Base-by-base conservation (phyloP, 2,329 filamentous ascomycete genomes). In the Sporothrix curviconia region DNA sequence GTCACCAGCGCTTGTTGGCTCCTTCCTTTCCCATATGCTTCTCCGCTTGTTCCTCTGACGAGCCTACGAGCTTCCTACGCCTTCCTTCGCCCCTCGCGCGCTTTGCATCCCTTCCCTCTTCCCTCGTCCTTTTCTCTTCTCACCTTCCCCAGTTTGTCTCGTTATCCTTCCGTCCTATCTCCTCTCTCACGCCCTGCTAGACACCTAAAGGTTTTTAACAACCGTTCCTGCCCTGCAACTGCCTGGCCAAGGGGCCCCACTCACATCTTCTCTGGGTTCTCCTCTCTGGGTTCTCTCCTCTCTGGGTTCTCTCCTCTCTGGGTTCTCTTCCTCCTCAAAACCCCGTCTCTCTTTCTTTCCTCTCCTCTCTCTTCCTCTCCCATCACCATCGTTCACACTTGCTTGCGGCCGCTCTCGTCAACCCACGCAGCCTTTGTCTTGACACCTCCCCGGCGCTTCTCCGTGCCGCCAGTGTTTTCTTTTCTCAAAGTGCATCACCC, bases 1-100 rank as follows among this genome's bases (percentile, higher is more conserved):
- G 39, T 53, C 51, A 39, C 51, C 60, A 60, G 58, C 60, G 60
- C 60, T 60, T 61, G 58, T 46, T 55, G 56, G 53, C 43, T 42
- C 53, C 47, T 56, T 52, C 49, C 47, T 49, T n/a, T 56, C 40
- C 39, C 43, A 46, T 17, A 12, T 50, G 47, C 28, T 11, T 46
- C 51, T 43, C 39, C 37, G 37, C 50, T 52, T 42, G n/a, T 25
- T 28, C 30, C 24, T 19, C 46, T 51, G 43, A 47, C 24, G 25
- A 37, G 34, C 34, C 19, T 28, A 40, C 46, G 17, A 34, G 17
- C 28, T 36, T 28, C 47, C 32, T 47, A 14, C 46, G 32, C 28
- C 55, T 37, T 36, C 28, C 54, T 7, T 47, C 30, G 36, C 17
- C 17, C 14, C 24, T 46, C 39, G 22, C 25, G 28, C 32, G 34